phyloP scores from a whole-genome alignment of 2,329 filamentous ascomycete species.

The Teratosphaeria destructans region DNA sequence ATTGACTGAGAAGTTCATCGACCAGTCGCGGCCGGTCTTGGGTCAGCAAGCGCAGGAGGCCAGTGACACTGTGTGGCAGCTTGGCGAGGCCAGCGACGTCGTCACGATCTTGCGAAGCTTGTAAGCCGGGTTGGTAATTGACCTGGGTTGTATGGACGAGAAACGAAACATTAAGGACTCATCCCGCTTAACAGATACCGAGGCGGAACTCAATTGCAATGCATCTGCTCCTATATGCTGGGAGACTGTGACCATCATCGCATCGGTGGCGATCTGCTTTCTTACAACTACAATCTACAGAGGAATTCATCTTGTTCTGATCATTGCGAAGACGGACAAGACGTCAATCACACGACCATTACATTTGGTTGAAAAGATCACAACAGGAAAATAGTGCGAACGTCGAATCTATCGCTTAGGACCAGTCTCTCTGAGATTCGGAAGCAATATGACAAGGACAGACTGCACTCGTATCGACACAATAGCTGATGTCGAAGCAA shows the following conservation, averaged over 20 bases:
- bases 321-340: not conserved
- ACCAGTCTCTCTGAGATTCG: not conserved
- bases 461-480: not conserved
- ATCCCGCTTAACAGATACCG: not conserved
- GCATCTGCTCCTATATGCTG: not conserved
- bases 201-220: not conserved
- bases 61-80: constrained; percentile 15
- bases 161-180: not conserved
- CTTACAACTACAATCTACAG: not conserved
- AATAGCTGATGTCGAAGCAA: not conserved
- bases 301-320: not conserved
- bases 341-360: not conserved
- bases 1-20: constrained; percentile 40
- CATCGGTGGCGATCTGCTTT: not conserved
- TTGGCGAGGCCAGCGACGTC: constrained; percentile 13
- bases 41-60: constrained; percentile 22
- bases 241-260: not conserved
- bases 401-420: not conserved
- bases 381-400: no score
- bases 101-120: not conserved
- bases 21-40: constrained; percentile 36
- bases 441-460: not conserved
- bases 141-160: not conserved
- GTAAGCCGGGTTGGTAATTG: not conserved
- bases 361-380: not conserved